Percentiles rank a stretch among this genome's conserved stretches.
phyloP scores from a whole-genome alignment of 1,284 basidiomycete genomes.

The Heliocybe sulcata region DNA sequence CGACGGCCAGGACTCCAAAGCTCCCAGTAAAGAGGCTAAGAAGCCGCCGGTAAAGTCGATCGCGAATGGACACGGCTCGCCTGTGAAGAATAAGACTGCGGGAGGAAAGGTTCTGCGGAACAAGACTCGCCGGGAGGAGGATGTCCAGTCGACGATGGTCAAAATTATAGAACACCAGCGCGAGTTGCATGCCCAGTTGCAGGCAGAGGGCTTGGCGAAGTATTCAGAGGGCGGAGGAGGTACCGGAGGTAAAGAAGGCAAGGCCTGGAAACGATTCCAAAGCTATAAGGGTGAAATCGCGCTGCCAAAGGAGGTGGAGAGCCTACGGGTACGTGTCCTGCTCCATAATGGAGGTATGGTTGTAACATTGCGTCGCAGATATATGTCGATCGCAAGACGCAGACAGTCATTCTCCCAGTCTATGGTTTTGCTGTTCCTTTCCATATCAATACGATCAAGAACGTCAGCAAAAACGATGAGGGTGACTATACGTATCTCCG shows the following conservation, averaged over 20 bases:
- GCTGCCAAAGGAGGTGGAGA: constrained; percentile 76
- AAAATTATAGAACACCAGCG: constrained; percentile 87
- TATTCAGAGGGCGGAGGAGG: constrained; percentile 75
- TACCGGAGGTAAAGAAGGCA: constrained; percentile 75
- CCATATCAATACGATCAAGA: constrained; percentile 99
- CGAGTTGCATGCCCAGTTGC: constrained; percentile 76
- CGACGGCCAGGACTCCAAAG: constrained; percentile 35
- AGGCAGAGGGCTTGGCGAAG: constrained; percentile 78
- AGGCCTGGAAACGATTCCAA: constrained; percentile 93
- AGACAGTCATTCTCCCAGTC: constrained; percentile 88
- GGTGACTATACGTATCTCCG: constrained; percentile 92
- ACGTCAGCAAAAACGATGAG: constrained; percentile 96
- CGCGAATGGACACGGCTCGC: constrained; percentile 39
- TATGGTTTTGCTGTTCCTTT: constrained; percentile 96
- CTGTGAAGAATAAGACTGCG: constrained; percentile 62
- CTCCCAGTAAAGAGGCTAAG: constrained; percentile 48
- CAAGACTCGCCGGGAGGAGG: constrained; percentile 79
- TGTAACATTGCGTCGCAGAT: constrained; percentile 46
- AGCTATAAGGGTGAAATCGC: constrained; percentile 94
- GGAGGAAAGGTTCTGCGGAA: constrained; percentile 81
- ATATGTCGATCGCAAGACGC: constrained; percentile 84
- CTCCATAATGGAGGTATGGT: neutral
- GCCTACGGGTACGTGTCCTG: constrained; percentile 56
- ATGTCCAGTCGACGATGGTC: constrained; percentile 58
- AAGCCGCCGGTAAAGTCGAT: constrained; percentile 50